Evolutionary conservation across 345 rosid genomes (phyloP), one percentile per base, ranked within the genome.

Genomic region (Euphorbia tirucalli): DNA sequence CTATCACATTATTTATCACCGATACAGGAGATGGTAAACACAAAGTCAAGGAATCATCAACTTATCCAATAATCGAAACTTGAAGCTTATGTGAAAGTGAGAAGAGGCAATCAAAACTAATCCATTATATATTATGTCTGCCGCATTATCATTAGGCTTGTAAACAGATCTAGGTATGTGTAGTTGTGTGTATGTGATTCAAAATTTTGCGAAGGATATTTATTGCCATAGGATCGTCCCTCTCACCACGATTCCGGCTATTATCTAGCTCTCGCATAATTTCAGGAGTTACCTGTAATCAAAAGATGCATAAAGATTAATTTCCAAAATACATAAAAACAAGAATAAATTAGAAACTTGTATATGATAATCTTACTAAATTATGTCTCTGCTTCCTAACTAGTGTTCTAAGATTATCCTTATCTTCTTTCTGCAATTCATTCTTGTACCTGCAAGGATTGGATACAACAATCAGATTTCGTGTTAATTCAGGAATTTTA

Each of bases 191-290:
- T 27, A 7, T 11, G 15, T 27, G 32, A 57, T 57, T 57, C 28
- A 57, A 57, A 57, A 25, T 14, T 11, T 44, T 44, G 43, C 43
- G 84, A 90, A 92, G 97, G 97, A 92, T 94, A 92, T 90, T 77
- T 48, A 81, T 81, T 70, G 73, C 39, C 88, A 85, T 85, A n/a
- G 80, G 84, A 81, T 89, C 88, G n/a, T 82, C 96, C 78, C 86
- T 89, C 83, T 92, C 97, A n/a, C 97, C 92, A 19, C 96, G 93
- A 82, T 83, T 90, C 71, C 90, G 88, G 80, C 93, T 88, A 71
- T 80, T 84, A 68, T 85, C 85, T 25, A 92, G 83, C 84, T 95
- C 99, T 76, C 90, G 85, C 49, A 74, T 50, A 73, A 95, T 90
- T 83, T 89, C 97, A 64, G 94, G 93, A 39, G 99, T 88, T 74